Evolutionary conservation across 2,329 filamentous ascomycete genomes (phyloP), one percentile per base, ranked within the genome.

Genomic region (Botryotinia globosa): DNA sequence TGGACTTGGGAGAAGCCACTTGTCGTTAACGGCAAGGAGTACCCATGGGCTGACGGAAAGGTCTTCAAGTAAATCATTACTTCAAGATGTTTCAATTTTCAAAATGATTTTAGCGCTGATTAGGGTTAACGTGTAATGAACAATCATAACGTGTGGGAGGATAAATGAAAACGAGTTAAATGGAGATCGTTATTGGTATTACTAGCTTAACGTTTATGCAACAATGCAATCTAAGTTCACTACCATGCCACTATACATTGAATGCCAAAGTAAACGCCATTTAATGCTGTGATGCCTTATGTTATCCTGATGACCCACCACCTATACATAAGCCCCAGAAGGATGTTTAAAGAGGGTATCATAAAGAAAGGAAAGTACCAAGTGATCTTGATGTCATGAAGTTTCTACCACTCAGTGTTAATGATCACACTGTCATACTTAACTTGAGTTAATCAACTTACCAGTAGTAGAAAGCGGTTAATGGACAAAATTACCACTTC

Each of bases 1-100:
- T 99, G 96, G 96, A 87, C 89, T 76, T 97, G 94, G 93, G 96
- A 98, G 84, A 92, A 93, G 87, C 90, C 92, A 77, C 86, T 94
- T 81, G 86, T 85, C 77, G 88, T 94, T 81, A 85, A 92, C 81
- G 95, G 92, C 87, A 98, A 98, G 92, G 89, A 91, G 82, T 97
- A 94, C 86, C 85, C 90, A 83, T 93, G 92, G 87, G 92, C 92
- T 82, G 91, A 94, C 81, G 96, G 96, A 83, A 98, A 98, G 90
- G 94, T 98, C 84, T 98, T 98, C 92, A 98, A 98, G 89, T 98
- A 97, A 89, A 87, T 74, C 76, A 74, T 65, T 63, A 62, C 42
- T 72, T 70, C 69, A 73, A 71, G 62, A 63, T 73, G 44, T 32
- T 45, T 75, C n/a, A 42, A 42, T 73, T 71, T 69, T 72, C 73